phyloP scores from a whole-genome alignment of 2,329 filamentous ascomycete species.

The Dothistroma pini region DNA sequence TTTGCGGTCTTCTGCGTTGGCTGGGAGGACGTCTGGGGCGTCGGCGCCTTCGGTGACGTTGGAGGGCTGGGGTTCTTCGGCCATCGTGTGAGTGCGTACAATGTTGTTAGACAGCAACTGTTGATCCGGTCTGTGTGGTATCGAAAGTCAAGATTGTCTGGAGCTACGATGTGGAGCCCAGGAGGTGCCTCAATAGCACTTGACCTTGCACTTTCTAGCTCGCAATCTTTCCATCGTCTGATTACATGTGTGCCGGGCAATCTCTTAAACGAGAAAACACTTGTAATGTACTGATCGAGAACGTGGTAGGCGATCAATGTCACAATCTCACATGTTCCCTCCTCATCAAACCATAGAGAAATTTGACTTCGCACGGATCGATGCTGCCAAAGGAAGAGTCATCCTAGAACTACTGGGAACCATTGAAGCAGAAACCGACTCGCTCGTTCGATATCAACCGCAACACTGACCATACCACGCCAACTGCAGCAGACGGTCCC shows the following conservation, averaged over 20 bases:
- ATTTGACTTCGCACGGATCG: background rate
- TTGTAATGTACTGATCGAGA: background rate
- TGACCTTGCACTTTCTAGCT: too few relatives aligned
- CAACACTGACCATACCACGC: background rate
- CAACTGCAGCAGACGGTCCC: background rate
- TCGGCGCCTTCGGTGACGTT: conserved; percentile 58
- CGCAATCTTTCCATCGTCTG: too few relatives aligned
- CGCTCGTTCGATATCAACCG: too few relatives aligned
- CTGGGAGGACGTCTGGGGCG: conserved; percentile 51
- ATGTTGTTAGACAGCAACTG: background rate
- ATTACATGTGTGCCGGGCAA: too few relatives aligned
- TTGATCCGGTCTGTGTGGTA: background rate
- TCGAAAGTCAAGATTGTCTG: background rate
- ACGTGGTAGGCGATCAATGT: background rate
- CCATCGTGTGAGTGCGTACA: conserved; percentile 45
- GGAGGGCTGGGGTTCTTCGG: conserved; percentile 59
- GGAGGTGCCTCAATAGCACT: background rate
- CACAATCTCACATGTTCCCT: background rate
- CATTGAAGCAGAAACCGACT: too few relatives aligned
- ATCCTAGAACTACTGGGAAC: background rate
- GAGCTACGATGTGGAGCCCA: background rate
- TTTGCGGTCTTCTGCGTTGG: conserved; percentile 72
- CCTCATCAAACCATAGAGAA: background rate
- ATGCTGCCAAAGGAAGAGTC: background rate
- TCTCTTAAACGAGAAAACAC: background rate